Evolutionary conservation across 129 eudicot species (phyloP), one percentile per base, ranked within the genome.

Genomic region (Lactuca sativa): DNA sequence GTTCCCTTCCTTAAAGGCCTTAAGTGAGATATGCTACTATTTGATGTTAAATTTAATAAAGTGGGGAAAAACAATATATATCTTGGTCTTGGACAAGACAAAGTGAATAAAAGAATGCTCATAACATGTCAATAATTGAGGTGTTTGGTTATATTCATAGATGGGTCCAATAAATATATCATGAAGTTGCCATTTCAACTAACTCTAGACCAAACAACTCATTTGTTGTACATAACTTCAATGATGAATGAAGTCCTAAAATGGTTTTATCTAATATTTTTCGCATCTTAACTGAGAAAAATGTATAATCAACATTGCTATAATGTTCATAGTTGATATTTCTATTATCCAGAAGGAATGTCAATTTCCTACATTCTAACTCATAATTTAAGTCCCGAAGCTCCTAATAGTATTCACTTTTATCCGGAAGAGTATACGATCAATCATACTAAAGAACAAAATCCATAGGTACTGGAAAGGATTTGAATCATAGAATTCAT

Each of bases 181-280:
- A 34, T 74, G 66, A 74, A 64, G 66, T 64, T 44, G 60, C 25
- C 33, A 57, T 74, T 74, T 65, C 60, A 74, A 65, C 78, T 4
- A 66, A 74, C 59, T 17, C 18, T 43, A 74, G 59, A 74, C 73
- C 30, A 61, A 51, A 72, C 69, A 61, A 72, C 69, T 36, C 49
- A 48, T 72, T 72, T 72, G 30, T 49, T 36, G 74, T 6, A 69
- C 64, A 21, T 12, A 33, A 36, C 36, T 37, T 37, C 5, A 37
- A 37, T 37, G 7, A 37, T 0, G 30, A 25, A 25, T 25, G 30
- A 25, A 25, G 30, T 25, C 30, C 2, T 25, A 25, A 25, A 25
- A 25, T 25, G 30, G 30, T 25, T 25, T 25, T 25, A 25, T 25
- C 30, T 25, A 25, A 25, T 25, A 25, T 0, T 25, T 25, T 25